These are phyloP conservation scores for Macrophomina phaseolina DNA, from an alignment of 2,329 filamentous ascomycete genomes.

Conservation along the genomic window DNA sequence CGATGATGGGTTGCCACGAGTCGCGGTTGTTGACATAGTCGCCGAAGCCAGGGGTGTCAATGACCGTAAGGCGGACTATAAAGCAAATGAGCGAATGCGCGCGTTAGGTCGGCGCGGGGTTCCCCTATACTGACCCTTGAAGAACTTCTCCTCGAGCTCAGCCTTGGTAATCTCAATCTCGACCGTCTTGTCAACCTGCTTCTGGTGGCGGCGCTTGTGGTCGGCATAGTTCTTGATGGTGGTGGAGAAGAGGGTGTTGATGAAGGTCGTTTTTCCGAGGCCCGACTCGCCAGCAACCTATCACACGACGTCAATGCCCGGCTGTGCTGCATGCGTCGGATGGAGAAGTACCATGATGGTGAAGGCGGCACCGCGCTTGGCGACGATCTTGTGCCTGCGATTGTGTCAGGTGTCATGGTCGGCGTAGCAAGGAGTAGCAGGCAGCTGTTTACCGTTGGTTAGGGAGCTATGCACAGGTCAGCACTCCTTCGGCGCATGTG, in stretches of 20 bases:
- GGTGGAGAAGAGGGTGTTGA: conserved; percentile 99
- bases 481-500: conserved; percentile 30
- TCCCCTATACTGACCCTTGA: conserved; percentile 75
- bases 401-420: conserved; percentile 38
- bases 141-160: conserved; percentile 99
- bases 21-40: conserved; percentile 99
- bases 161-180: conserved; percentile 99
- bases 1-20: conserved; percentile 99
- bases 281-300: conserved; percentile 98
- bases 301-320: conserved; percentile 36
- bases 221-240: conserved; percentile 99
- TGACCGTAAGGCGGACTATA: conserved; percentile 94
- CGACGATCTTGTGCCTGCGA: conserved; percentile 71
- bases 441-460: conserved; percentile 65
- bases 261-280: conserved; percentile 99
- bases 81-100: conserved; percentile 23
- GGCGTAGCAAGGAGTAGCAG: conserved; percentile 21
- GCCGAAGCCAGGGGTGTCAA: conserved; percentile 97
- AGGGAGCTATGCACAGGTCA: conserved; percentile 61
- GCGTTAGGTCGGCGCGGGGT: conserved; percentile 11
- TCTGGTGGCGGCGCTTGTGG: conserved; percentile 98
- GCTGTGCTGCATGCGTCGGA: not conserved
- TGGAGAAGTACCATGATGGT: conserved; percentile 86
- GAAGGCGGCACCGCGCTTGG: conserved; percentile 91
- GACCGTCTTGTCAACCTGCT: conserved; percentile 99